Percentiles rank a stretch among this genome's conserved stretches.
Evolutionary conservation across 306 rosid genomes (phyloP).

Genomic region (Vigna unguiculata): DNA sequence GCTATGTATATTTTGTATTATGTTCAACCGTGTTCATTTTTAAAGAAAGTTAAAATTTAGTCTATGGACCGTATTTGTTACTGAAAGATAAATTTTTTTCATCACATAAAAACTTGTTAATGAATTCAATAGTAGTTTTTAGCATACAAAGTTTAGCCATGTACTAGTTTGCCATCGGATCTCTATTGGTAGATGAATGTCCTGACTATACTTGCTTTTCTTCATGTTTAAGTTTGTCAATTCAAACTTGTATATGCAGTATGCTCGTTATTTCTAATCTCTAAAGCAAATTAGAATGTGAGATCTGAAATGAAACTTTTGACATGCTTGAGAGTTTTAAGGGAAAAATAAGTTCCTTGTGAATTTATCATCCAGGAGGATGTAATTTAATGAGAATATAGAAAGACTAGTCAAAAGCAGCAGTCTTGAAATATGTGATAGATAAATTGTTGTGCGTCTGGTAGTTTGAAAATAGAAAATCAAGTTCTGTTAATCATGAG

Average conservation of each 20-base stretch:
- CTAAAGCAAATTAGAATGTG: too few species aligned
- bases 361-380: background rate
- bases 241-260: too few species aligned
- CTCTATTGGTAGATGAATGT: background rate
- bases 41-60: background rate
- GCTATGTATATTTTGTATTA: constrained; percentile 58
- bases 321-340: background rate
- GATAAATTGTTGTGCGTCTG: background rate
- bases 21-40: background rate
- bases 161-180: background rate
- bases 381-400: background rate
- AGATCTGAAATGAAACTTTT: too few species aligned
- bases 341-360: constrained; percentile 9
- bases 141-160: background rate
- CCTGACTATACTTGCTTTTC: background rate
- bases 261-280: background rate
- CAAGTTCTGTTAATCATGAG: background rate
- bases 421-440: background rate
- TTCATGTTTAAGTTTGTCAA: background rate
- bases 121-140: background rate
- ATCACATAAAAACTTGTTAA: background rate
- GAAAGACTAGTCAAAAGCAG: constrained; percentile 8
- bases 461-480: background rate
- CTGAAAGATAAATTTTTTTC: background rate
- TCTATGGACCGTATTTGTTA: background rate